Evolutionary conservation across 441 rosid species (phyloP).

Genomic region (Populus hybrid): DNA sequence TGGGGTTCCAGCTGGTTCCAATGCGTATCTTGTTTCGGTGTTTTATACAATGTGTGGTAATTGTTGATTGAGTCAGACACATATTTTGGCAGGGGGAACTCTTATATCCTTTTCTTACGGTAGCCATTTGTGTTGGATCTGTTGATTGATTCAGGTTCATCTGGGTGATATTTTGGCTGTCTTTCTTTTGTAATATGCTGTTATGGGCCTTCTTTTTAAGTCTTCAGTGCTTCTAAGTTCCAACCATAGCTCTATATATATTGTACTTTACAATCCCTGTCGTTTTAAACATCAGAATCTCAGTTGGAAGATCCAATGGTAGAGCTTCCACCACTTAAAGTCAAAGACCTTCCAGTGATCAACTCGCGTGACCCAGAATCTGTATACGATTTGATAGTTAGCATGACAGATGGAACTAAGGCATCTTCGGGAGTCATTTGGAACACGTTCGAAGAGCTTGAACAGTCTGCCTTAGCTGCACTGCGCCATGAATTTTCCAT

Average conservation of each 20-base stretch:
- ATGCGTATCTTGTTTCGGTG: too few relatives aligned
- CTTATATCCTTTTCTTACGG: too few relatives aligned
- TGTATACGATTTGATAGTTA: slow-evolving; percentile 24
- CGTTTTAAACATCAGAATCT: slow-evolving; percentile 24
- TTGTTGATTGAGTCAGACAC: too few relatives aligned
- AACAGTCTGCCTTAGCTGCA: slow-evolving; percentile 33
- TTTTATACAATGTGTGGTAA: too few relatives aligned
- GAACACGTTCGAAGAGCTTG: slow-evolving; percentile 56
- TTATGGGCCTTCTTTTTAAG: too few relatives aligned
- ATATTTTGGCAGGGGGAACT: too few relatives aligned
- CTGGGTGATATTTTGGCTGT: too few relatives aligned
- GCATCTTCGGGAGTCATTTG: slow-evolving; percentile 50
- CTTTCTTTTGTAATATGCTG: too few relatives aligned
- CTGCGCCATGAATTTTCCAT: slow-evolving; percentile 28
- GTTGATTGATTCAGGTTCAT: too few relatives aligned
- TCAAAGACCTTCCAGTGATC: slow-evolving; percentile 55
- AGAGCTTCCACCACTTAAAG: slow-evolving; percentile 50
- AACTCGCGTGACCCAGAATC: slow-evolving; percentile 30
- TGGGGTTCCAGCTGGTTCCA: too few relatives aligned
- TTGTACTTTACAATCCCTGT: neutral
- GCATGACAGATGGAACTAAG: slow-evolving; percentile 32
- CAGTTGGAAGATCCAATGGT: slow-evolving; percentile 33
- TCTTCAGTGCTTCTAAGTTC: too few relatives aligned
- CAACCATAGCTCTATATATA: neutral
- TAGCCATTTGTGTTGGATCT: too few relatives aligned